Conservation (phyloP, 768 basidiomycete species). For the Mrakia frigida region DNA sequence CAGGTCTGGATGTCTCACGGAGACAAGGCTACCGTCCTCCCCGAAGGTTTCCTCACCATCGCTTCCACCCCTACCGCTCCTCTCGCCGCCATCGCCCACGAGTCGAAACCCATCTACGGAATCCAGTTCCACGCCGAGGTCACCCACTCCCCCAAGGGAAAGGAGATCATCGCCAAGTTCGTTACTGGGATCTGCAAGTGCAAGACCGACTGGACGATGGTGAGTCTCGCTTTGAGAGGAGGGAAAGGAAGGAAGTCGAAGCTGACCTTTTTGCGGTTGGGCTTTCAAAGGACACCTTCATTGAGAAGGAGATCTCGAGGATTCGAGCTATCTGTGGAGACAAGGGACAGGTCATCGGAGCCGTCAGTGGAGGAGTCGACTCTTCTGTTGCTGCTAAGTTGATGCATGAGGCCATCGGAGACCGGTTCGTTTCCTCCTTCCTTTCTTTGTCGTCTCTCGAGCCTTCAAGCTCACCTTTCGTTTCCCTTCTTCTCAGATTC, state of each 20-base stretch:
- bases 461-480: neutral
- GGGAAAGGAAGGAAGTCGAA: neutral
- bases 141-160: slow-evolving; percentile 84
- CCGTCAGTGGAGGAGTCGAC: slow-evolving; percentile 95
- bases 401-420: slow-evolving; percentile 99
- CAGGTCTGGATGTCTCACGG: slow-evolving; percentile 99
- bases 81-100: slow-evolving; percentile 86
- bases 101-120: slow-evolving; percentile 81
- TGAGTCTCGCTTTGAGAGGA: slow-evolving; percentile 40
- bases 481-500: slow-evolving; percentile 56
- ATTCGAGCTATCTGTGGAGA: slow-evolving; percentile 92
- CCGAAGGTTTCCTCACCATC: slow-evolving; percentile 77
- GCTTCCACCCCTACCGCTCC: slow-evolving; percentile 82
- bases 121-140: slow-evolving; percentile 99
- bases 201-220: slow-evolving; percentile 87
- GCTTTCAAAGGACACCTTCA: slow-evolving; percentile 78
- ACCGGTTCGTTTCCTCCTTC: slow-evolving; percentile 57
- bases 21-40: slow-evolving; percentile 79
- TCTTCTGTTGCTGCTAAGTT: slow-evolving; percentile 97
- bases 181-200: slow-evolving; percentile 79
- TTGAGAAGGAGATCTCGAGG: slow-evolving; percentile 88
- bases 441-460: neutral
- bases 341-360: slow-evolving; percentile 93
- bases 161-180: slow-evolving; percentile 80
- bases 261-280: neutral